Base-by-base conservation (phyloP, 495 filamentous ascomycete species). In the Aspergillus homomorphus region DNA sequence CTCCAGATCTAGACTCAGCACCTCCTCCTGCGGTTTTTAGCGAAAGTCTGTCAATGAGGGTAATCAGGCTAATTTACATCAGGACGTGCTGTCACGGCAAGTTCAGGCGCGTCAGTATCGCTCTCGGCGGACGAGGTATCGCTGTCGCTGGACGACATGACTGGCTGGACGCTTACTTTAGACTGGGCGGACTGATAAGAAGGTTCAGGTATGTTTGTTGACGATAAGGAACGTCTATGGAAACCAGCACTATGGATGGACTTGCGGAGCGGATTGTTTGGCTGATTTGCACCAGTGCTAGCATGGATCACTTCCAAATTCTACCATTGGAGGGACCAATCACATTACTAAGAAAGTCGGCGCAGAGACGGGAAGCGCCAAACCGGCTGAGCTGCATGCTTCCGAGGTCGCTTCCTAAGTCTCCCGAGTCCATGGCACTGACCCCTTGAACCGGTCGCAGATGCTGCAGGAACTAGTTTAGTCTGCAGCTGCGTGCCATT, bases 1-100 rank as follows among this genome's bases (percentile, higher is more conserved):
- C 22, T 57, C 54, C 18, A 62, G 53, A 23, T 62, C 59, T 23
- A 62, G 53, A 38, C 53, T 53, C 22, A 62, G 46, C n/a, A 62
- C 46, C 53, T 57, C 42, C 51, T 60, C 45, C 55, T 50, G 10
- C 0, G 10, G 51, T 57, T 3, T 2, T 54, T 42, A 54, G 52
- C 26, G 9, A 28, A 28, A 28, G 26, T 28, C 9, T 9, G 26
- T 4, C 26, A 9, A 28, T 28, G 26, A 28, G 3, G 26, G 9
- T 28, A 9, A 28, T 28, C 26, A 9, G 26, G 26, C n/a, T 4
- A 28, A 9, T 9, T 28, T 9, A 28, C 26, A 28, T 28, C 26
- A 3, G 3, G 26, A 28, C 26, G 9, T 9, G 26, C 26, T 28
- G 26, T 28, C 26, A 28, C 3, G 9, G 9, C 9, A 9, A 9